phyloP scores from a whole-genome alignment of 1,284 basidiomycete genomes.

The Hortiboletus rubellus region DNA sequence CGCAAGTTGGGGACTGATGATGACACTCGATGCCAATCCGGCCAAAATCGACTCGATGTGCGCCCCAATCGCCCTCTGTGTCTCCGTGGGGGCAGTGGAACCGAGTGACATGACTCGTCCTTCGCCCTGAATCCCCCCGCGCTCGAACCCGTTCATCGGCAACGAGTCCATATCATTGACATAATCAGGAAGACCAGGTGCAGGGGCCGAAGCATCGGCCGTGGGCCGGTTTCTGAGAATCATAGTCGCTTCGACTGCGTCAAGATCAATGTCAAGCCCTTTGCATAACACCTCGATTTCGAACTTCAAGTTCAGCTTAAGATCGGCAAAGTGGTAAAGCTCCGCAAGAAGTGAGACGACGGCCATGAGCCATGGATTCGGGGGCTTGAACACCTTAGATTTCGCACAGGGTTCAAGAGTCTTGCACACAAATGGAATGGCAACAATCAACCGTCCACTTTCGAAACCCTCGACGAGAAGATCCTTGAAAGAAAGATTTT shows the following conservation, averaged over 20 bases:
- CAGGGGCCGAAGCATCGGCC: conserved; percentile 46
- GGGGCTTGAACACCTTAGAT: conserved; percentile 91
- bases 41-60: conserved; percentile 82
- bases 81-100: conserved; percentile 53
- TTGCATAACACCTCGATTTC: conserved; percentile 99
- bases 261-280: conserved; percentile 85
- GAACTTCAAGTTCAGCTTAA: conserved; percentile 97
- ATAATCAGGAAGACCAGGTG: conserved; percentile 67
- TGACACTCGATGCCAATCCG: conserved; percentile 70
- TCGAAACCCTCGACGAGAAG: conserved; percentile 95
- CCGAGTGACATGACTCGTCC: conserved; percentile 61
- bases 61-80: conserved; percentile 61
- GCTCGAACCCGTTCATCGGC: conserved; percentile 67
- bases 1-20: conserved; percentile 73
- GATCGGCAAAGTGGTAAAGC: conserved; percentile 94
- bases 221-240: conserved; percentile 75
- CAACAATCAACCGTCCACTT: conserved; percentile 87
- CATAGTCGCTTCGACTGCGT: conserved; percentile 81
- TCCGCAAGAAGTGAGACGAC: conserved; percentile 91
- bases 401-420: conserved; percentile 88
- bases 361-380: conserved; percentile 98
- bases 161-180: conserved; percentile 69
- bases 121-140: conserved; percentile 49
- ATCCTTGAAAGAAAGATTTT: conserved; percentile 95
- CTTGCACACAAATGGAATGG: conserved; percentile 99